Conservation (phyloP, 352 stramenopile species). For the Globisporangium nunn region DNA sequence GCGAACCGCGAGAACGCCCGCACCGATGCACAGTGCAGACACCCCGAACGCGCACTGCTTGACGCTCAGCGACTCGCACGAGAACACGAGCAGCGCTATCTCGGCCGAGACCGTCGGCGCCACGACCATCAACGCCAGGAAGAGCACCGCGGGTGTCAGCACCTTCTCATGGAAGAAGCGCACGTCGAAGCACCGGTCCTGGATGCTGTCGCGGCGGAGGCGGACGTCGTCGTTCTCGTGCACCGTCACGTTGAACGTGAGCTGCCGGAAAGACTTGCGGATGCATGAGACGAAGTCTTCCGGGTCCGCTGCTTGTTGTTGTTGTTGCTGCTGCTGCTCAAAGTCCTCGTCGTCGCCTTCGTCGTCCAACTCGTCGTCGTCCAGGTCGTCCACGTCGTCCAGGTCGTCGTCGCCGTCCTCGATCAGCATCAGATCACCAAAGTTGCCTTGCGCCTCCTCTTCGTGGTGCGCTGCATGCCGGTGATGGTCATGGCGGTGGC, state of each 20-base stretch:
- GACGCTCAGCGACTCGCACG: conserved; percentile 25
- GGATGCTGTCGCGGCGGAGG: conserved; percentile 49
- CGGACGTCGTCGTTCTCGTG: conserved; percentile 65
- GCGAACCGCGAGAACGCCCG: conserved; percentile 24
- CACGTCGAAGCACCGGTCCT: conserved; percentile 66
- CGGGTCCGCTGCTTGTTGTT: conserved; percentile 10
- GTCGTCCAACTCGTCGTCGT: conserved; percentile 24
- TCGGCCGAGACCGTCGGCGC: conserved; percentile 43
- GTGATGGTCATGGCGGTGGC: conserved; percentile 20
- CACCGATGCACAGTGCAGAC: conserved; percentile 35
- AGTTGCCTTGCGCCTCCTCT: conserved; percentile 9
- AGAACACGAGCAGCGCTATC: conserved; percentile 32
- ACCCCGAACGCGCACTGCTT: conserved; percentile 55
- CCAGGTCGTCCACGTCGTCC: conserved; percentile 5
- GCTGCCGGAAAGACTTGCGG: conserved; percentile 58
- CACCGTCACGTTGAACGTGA: conserved; percentile 63
- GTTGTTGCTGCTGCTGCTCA: conserved; percentile 14
- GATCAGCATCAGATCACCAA: conserved; percentile 11
- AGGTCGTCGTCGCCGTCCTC: conserved; percentile 14
- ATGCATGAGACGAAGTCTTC: conserved; percentile 45
- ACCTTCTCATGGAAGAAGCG: conserved; percentile 55
- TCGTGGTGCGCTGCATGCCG: conserved; percentile 6
- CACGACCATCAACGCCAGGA: conserved; percentile 46
- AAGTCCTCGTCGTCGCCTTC: conserved; percentile 31
- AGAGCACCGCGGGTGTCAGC: conserved; percentile 40